These are phyloP conservation scores for Thuidium tamariscinum DNA, from an alignment of 225 moss, liverwort and hornwort genomes.

Conservation along the genomic window DNA sequence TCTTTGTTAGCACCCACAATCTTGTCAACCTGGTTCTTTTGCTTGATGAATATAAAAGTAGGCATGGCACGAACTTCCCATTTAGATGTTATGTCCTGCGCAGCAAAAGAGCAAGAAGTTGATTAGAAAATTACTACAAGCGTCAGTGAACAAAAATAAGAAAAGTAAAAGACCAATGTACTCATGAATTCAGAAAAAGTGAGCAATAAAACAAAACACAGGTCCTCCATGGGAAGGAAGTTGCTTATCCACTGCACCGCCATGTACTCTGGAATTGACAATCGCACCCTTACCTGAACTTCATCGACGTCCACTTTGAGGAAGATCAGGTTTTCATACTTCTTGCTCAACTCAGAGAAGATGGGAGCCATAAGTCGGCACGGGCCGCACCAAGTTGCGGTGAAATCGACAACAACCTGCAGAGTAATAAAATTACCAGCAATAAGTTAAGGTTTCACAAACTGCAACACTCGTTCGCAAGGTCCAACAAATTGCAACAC, in stretches of 20 bases:
- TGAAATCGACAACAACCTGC: constrained; percentile 72
- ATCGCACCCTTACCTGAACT: constrained; percentile 30
- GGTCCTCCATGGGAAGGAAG: not conserved
- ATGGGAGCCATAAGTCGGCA: constrained; percentile 68
- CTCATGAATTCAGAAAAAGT: not conserved
- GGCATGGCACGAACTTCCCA: constrained; percentile 95
- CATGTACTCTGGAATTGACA: not conserved
- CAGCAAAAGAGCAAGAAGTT: not conserved
- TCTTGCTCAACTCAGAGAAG: constrained; percentile 65
- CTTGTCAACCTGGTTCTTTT: constrained; percentile 49
- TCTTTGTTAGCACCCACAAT: constrained; percentile 80
- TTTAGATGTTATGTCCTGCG: constrained; percentile 30
- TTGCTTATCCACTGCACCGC: not conserved
- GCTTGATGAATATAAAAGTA: constrained; percentile 76
- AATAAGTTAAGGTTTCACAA: not conserved
- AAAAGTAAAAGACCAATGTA: not conserved
- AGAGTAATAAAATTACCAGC: not conserved
- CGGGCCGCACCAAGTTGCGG: constrained; percentile 85
- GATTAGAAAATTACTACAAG: not conserved
- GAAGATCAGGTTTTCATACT: constrained; percentile 48
- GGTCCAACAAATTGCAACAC: not conserved
- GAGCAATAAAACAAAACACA: not conserved
- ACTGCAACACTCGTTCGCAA: not conserved
- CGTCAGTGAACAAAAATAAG: not conserved
- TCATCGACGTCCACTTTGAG: constrained; percentile 87